A percentile compares a stretch with the other conserved stretches of the same genome.
phyloP scores from a whole-genome alignment of 75 land plant genomes.

The Gnetum montanum region DNA sequence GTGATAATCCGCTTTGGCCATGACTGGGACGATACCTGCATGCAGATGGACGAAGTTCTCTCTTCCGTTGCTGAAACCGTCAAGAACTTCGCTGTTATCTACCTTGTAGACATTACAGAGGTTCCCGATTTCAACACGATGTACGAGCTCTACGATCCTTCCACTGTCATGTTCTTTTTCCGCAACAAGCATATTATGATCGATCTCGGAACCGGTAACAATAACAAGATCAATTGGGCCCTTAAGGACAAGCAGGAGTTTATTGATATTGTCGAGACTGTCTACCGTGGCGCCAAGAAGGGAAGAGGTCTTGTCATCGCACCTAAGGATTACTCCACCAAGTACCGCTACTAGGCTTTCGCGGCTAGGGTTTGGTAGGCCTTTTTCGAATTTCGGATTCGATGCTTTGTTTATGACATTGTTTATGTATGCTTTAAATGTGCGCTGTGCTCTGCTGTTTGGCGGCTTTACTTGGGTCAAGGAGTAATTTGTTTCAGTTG shows the following conservation, averaged over 20 bases:
- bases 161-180: slow-evolving; percentile 98
- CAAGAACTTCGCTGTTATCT: slow-evolving; percentile 93
- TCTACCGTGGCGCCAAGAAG: slow-evolving; percentile 86
- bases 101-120: slow-evolving; percentile 92
- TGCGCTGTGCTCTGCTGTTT: too few relatives aligned
- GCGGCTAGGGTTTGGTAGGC: too few relatives aligned
- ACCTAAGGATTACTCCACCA: slow-evolving; percentile 95
- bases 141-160: slow-evolving; percentile 95
- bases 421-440: too few relatives aligned
- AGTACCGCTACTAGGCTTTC: slow-evolving; percentile 63
- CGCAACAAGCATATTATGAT: slow-evolving; percentile 98
- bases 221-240: slow-evolving; percentile 97
- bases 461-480: too few relatives aligned
- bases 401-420: too few relatives aligned
- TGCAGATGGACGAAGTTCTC: slow-evolving; percentile 99
- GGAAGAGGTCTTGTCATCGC: slow-evolving; percentile 91
- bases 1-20: slow-evolving; percentile 90
- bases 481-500: too few relatives aligned
- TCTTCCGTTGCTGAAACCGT: slow-evolving; percentile 93
- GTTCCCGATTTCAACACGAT: slow-evolving; percentile 97
- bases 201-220: slow-evolving; percentile 90
- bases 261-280: slow-evolving; percentile 93
- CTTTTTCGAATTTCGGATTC: too few relatives aligned
- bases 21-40: slow-evolving; percentile 94
- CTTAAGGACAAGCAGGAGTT: slow-evolving; percentile 91